Evolutionary conservation across 2,329 filamentous ascomycete genomes (phyloP).

Genomic region (Aspergillus candidus): DNA sequence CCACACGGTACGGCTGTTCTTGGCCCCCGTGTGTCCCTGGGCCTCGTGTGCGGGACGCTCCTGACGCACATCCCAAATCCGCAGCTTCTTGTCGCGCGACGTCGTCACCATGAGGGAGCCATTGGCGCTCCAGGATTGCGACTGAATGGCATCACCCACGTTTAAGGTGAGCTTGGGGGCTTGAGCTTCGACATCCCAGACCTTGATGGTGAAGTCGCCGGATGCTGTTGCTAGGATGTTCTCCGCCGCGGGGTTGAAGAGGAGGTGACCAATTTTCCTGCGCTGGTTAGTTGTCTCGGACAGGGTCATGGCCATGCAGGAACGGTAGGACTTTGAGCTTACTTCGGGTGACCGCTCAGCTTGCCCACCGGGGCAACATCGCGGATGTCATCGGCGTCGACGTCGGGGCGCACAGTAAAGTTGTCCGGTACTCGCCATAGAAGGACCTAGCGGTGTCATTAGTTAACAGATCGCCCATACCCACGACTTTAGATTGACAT

Average conservation of each 20-base stretch:
- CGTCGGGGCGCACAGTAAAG: slow-evolving; percentile 79
- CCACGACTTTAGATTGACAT: slow-evolving; percentile 1
- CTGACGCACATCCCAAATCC: slow-evolving; percentile 95
- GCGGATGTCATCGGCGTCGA: slow-evolving; percentile 64
- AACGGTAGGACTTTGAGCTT: slow-evolving; percentile 20
- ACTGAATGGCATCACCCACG: slow-evolving; percentile 89
- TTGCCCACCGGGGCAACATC: slow-evolving; percentile 77
- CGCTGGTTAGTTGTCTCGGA: slow-evolving; percentile 12
- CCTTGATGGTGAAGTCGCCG: slow-evolving; percentile 87
- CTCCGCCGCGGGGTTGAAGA: slow-evolving; percentile 95
- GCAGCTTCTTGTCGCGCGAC: slow-evolving; percentile 94
- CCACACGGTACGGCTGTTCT: slow-evolving; percentile 96
- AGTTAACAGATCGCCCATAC: slow-evolving; percentile 5
- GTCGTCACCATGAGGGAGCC: slow-evolving; percentile 85
- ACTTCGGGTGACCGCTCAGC: slow-evolving; percentile 82
- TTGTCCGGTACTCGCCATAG: slow-evolving; percentile 89
- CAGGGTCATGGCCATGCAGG: too few relatives aligned
- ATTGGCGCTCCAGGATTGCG: slow-evolving; percentile 88
- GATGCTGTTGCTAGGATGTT: slow-evolving; percentile 93
- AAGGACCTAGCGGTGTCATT: slow-evolving; percentile 55
- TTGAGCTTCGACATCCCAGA: slow-evolving; percentile 87
- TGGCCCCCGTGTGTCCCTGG: slow-evolving; percentile 81
- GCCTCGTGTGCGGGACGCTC: slow-evolving; percentile 80
- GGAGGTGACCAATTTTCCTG: slow-evolving; percentile 94
- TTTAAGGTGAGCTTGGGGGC: slow-evolving; percentile 69